Evolutionary conservation across 208 protist genomes (phyloP).

Genomic region (Sergeia podlipaevii): DNA sequence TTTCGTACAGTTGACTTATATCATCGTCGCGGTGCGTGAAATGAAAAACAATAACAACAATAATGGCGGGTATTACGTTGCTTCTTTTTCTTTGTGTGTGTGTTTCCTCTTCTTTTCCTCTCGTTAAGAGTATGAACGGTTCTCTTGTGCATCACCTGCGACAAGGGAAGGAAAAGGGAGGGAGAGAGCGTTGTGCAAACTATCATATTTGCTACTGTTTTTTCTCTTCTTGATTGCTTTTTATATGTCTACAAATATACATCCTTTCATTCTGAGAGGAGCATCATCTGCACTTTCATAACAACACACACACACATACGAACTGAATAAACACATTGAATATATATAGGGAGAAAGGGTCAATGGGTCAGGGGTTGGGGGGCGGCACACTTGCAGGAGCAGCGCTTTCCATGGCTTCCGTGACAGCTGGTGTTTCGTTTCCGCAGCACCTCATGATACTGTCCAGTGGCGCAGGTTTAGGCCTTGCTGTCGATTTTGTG

Average conservation of each 20-base stretch:
- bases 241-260: background rate
- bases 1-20: background rate
- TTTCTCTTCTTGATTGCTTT: too few species aligned
- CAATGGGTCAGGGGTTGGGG: slow-evolving; percentile 83
- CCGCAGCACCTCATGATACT: slow-evolving; percentile 64
- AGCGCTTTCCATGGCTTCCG: slow-evolving; percentile 50
- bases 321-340: slow-evolving; percentile 6
- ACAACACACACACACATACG: background rate
- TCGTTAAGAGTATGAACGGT: too few species aligned
- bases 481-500: slow-evolving; percentile 76
- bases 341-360: background rate
- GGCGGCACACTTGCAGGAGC: slow-evolving; percentile 58
- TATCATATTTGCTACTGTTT: too few species aligned
- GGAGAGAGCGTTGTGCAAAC: too few species aligned
- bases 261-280: too few species aligned
- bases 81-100: too few species aligned
- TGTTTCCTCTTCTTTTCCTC: too few species aligned
- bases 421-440: slow-evolving; percentile 40
- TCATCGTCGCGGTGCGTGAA: too few species aligned
- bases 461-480: slow-evolving; percentile 39
- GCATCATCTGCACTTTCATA: background rate
- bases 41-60: too few species aligned
- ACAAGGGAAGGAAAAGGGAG: too few species aligned
- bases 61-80: too few species aligned
- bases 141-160: too few species aligned